phyloP scores from a whole-genome alignment of 805 yeast genomes.

The Schwanniomyces occidentalis region DNA sequence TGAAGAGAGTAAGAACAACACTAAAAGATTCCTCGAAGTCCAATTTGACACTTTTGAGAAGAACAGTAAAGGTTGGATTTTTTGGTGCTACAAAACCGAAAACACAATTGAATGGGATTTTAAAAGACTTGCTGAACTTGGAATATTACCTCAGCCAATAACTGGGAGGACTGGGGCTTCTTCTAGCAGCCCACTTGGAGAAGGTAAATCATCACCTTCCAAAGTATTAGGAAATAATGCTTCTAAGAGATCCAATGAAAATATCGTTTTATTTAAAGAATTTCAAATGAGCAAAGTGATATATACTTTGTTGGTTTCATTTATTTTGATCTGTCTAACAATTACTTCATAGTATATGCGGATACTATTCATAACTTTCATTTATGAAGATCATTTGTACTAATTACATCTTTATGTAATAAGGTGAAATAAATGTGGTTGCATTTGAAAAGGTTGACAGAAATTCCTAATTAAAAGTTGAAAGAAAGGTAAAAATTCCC shows the following conservation, averaged over 20 bases:
- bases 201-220: no score
- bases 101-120: conserved; percentile 69
- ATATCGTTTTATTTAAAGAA: neutral
- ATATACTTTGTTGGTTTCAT: neutral
- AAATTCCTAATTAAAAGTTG: no score
- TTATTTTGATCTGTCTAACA: neutral
- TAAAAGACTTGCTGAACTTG: conserved; percentile 43
- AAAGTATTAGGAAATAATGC: neutral
- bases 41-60: conserved; percentile 56
- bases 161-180: no score
- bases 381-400: no score
- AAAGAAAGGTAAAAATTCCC: no score
- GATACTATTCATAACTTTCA: no score
- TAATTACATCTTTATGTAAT: no score
- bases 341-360: no score
- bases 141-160: conserved; percentile 32
- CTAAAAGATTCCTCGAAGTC: conserved; percentile 57
- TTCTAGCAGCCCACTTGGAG: no score
- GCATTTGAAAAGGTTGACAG: no score
- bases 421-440: no score
- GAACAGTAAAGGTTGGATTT: conserved; percentile 59
- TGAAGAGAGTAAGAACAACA: conserved; percentile 40
- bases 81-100: conserved; percentile 75
- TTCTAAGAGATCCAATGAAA: neutral
- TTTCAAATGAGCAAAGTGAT: neutral